Evolutionary conservation across 1,139 yeast species (phyloP).

Genomic region (Diutina scorzettiae): DNA sequence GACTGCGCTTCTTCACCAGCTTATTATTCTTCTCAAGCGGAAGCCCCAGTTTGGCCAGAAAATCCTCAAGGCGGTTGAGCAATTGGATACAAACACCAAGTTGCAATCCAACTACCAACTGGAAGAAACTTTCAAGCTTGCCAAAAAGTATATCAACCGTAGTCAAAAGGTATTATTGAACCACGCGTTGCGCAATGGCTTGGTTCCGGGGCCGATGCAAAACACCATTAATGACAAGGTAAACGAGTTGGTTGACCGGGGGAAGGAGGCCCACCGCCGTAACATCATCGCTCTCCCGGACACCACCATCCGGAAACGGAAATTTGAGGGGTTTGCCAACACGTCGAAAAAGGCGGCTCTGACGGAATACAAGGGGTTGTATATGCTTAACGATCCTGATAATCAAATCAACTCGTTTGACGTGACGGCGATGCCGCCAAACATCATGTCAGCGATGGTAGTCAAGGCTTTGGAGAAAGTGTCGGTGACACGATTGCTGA

Average conservation of each 20-base stretch:
- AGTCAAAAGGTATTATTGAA: constrained; percentile 24
- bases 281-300: constrained; percentile 16
- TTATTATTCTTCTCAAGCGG: neutral
- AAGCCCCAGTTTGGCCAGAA: constrained; percentile 1
- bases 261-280: constrained; percentile 31
- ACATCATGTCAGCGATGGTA: constrained; percentile 54
- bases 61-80: constrained; percentile 12
- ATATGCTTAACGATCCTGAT: constrained; percentile 48
- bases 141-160: constrained; percentile 31
- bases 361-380: constrained; percentile 31
- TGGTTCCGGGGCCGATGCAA: constrained; percentile 23
- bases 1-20: neutral
- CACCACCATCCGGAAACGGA: neutral
- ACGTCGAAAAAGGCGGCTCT: constrained; percentile 19
- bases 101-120: constrained; percentile 34
- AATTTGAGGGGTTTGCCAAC: constrained; percentile 21
- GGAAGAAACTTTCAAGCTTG: constrained; percentile 30
- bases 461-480: constrained; percentile 43
- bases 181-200: constrained; percentile 23
- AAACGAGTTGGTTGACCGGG: constrained; percentile 35
- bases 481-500: neutral
- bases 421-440: constrained; percentile 53
- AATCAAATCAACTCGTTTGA: constrained; percentile 59
- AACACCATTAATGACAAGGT: constrained; percentile 38
- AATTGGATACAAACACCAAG: constrained; percentile 26